A percentile compares a stretch with the other conserved stretches of the same genome.
phyloP scores from a whole-genome alignment of 2,329 filamentous ascomycete genomes.

The Alternaria atra region DNA sequence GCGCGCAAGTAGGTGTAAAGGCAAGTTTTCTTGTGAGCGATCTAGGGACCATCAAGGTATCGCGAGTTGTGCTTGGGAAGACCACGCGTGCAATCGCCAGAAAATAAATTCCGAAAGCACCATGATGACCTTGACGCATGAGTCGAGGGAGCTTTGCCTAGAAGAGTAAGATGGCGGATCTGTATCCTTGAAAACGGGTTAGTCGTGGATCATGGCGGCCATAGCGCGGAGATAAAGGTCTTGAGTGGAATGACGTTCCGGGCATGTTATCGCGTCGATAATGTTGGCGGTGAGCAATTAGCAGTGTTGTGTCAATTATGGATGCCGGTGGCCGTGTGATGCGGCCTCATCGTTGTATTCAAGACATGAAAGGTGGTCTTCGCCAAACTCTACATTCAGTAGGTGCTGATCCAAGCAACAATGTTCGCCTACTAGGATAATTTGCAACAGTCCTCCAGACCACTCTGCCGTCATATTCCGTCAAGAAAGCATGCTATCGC shows the following conservation, averaged over 20 bases:
- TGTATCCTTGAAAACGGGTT: conserved; percentile 14
- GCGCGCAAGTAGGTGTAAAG: not conserved
- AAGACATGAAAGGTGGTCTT: not conserved
- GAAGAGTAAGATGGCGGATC: not conserved
- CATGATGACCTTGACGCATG: conserved; percentile 30
- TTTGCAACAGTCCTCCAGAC: not conserved
- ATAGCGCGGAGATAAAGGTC: conserved; percentile 23
- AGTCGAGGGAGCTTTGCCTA: conserved; percentile 21
- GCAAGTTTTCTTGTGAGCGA: conserved; percentile 16
- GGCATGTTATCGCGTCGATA: conserved; percentile 9
- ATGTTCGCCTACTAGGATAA: not conserved
- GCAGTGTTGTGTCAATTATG: not conserved
- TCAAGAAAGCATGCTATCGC: conserved; percentile 8
- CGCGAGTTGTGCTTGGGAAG: conserved; percentile 19
- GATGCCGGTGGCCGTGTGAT: not conserved
- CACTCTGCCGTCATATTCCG: not conserved
- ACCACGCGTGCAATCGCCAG: conserved; percentile 11
- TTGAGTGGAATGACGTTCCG: conserved; percentile 2
- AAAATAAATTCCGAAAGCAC: conserved; percentile 27
- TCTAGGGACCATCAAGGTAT: conserved; percentile 27
- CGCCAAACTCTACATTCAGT: not conserved
- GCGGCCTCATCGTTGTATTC: not conserved
- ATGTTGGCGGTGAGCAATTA: conserved; percentile 16
- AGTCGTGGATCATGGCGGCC: conserved; percentile 16
- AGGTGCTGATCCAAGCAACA: not conserved